Base-by-base conservation (phyloP, 306 rosid species). In the Inga laurina region DNA sequence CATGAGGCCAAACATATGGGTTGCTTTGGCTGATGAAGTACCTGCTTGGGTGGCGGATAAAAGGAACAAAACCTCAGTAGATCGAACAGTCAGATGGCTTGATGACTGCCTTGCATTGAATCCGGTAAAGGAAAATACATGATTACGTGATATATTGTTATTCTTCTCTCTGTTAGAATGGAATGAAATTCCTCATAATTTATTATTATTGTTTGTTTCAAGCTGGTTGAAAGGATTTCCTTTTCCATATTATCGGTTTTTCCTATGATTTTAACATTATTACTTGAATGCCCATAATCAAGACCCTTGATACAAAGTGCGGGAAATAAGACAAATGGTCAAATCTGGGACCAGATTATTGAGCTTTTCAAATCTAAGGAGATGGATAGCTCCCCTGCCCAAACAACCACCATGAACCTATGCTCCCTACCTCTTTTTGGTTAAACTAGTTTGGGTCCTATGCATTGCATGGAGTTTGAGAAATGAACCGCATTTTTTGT, bases 71-170 rank as follows among this genome's bases (percentile, higher is more conserved):
- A 86, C 90, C 81, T 92, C 99, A 0, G 97, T 94, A 69, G 98
- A 96, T 87, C 91, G 99, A 80, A 93, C 99, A 78, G 64, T 96
- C 75, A 90, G 80, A 78, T 96, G 99, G 99, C 94, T 96, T 79
- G 99, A 93, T 68, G 97, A 94, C 83, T 96, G 98, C 92, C 86
- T 94, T 85, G 84, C 83, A 4, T 81, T 89, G 80, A 85, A 86
- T 85, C 88, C 54, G 88, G 97, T 91, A 88, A 85, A 82, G 78
- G 80, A 74, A 65, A 48, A 22, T 70, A 65, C n/a, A 37, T 76
- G 72, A 35, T 19, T 70, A 74, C 14, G 30, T 82, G 75, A 16
- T 22, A 24, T 61, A 24, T 62, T 62, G 35, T 62, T 80, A 86
- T 78, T 14, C 61, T 35, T 52, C 80, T 75, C 61, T 52, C 73